phyloP scores from a whole-genome alignment of 1,139 yeast genomes.

The Magnusiomyces magnusii region DNA sequence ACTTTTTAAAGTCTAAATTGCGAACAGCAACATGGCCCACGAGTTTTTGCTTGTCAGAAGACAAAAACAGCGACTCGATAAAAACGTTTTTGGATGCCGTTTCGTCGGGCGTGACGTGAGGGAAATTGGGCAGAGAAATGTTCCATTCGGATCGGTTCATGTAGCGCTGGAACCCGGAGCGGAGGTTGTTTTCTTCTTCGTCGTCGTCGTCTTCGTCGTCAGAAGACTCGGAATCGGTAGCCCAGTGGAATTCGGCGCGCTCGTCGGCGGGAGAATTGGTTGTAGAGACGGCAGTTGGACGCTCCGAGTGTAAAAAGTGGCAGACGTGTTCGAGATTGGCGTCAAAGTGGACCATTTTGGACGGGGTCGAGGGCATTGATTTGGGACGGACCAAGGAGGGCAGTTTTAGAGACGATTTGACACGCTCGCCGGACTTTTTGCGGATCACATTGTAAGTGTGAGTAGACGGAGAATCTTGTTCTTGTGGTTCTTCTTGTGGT shows the following conservation, averaged over 20 bases:
- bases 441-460: constrained; percentile 39
- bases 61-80: constrained; percentile 56
- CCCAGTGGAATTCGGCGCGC: constrained; percentile 29
- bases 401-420: constrained; percentile 61
- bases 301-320: constrained; percentile 63
- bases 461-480: background rate
- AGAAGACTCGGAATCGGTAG: constrained; percentile 26
- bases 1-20: constrained; percentile 59
- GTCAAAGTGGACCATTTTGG: constrained; percentile 78
- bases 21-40: constrained; percentile 68
- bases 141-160: constrained; percentile 40
- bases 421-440: constrained; percentile 74
- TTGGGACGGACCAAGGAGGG: constrained; percentile 44
- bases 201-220: constrained; percentile 27
- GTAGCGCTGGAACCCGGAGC: constrained; percentile 20
- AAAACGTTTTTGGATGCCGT: constrained; percentile 40
- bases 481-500: too few relatives aligned
- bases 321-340: constrained; percentile 55
- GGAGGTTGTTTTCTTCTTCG: constrained; percentile 29
- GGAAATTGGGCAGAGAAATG: constrained; percentile 43
- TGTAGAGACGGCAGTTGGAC: constrained; percentile 68
- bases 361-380: constrained; percentile 70
- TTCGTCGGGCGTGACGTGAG: constrained; percentile 17
- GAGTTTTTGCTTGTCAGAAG: constrained; percentile 49
- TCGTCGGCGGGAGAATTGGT: constrained; percentile 44